phyloP scores from a whole-genome alignment of 441 rosid species.

The Mallotus japonicus region DNA sequence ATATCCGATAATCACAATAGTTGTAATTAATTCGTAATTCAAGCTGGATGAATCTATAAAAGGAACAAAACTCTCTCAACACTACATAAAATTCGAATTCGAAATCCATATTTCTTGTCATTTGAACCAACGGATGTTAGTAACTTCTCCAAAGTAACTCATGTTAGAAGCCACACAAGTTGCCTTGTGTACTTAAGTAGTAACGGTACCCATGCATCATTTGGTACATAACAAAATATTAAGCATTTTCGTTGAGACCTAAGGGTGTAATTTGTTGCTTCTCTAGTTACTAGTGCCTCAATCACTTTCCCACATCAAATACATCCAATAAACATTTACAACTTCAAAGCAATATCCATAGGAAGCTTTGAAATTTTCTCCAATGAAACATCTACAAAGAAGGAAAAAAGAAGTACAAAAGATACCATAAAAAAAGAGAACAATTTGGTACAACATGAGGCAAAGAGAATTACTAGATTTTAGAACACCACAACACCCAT shows the following conservation, averaged over 20 bases:
- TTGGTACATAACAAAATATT: background rate
- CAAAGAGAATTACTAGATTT: constrained; percentile 37
- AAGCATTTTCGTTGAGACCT: background rate
- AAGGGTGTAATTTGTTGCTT: background rate
- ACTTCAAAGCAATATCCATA: constrained; percentile 5
- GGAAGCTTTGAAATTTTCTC: constrained; percentile 9
- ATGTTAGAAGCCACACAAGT: too few species aligned
- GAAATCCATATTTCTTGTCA: too few species aligned
- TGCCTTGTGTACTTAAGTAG: too few species aligned
- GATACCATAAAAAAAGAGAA: background rate
- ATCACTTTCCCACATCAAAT: background rate
- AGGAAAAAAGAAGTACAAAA: background rate
- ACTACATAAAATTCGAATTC: too few species aligned
- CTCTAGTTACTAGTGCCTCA: background rate
- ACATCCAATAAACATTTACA: background rate
- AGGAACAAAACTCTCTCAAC: too few species aligned
- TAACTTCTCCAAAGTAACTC: too few species aligned
- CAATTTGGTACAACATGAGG: constrained; percentile 25
- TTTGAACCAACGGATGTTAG: too few species aligned
- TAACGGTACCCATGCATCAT: too few species aligned
- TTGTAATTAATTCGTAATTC: too few species aligned
- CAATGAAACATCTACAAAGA: background rate
- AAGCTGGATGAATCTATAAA: too few species aligned
- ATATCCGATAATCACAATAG: too few species aligned
- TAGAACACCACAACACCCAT: constrained; percentile 61